Evolutionary conservation across 176 grass and related monocot genomes (phyloP), one percentile per base, ranked within the genome.

Genomic region (Metroxylon sagu): DNA sequence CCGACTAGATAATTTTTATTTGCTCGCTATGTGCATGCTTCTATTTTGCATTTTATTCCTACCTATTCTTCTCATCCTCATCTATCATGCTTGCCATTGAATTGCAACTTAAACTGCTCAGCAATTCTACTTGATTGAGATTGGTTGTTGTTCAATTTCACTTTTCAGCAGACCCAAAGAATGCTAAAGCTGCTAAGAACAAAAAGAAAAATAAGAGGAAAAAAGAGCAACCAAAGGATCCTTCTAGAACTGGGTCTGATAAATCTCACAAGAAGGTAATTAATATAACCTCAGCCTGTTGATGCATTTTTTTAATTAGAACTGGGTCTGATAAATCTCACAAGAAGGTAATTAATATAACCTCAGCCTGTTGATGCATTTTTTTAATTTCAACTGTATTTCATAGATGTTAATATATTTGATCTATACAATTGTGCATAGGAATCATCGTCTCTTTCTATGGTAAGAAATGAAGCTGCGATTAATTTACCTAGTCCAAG

Each of bases 161-260:
- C 53, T 67, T 91, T 35, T 59, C 53, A 52, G n/a, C 70, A 88
- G 92, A 78, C 76, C 91, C 92, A 53, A 75, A 75, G 64, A 59
- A 70, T 65, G 83, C 60, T 64, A 88, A 91, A 75, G 59, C 78
- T 76, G 66, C 76, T 65, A 97, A 97, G 76, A 74, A 59, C 66
- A 97, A 97, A 84, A 97, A 91, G 75, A 91, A 85, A 73, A 97
- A 97, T 17, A 91, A 85, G 59, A 86, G 84, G 62, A 84, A 66
- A 66, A 97, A 89, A 73, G 92, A 97, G 49, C 71, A 76, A 50
- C 29, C 48, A 55, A 97, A 97, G 64, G 83, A 80, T 50, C 59
- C 59, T 30, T 61, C 68, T 66, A 82, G 35, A 43, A 43, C 8
- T 43, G 35, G 12, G 35, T 52, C 69, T 63, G 55, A 51, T 59